Conservation (phyloP, 2,329 filamentous ascomycete species). For the Fusarium agapanthi region DNA sequence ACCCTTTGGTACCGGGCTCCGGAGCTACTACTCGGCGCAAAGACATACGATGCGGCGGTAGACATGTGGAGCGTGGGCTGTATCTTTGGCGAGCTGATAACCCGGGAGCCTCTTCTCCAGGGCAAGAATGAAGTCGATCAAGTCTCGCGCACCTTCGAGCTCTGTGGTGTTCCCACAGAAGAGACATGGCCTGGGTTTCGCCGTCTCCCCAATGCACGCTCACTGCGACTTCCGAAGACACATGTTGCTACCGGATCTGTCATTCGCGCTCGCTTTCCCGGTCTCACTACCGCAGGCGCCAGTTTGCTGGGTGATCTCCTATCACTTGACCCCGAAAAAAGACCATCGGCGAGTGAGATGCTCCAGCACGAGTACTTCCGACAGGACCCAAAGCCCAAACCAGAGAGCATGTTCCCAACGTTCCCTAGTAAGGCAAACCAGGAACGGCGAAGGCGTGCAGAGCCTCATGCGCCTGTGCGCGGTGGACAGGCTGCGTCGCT, state of each 20-base stretch:
- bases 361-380: conserved; percentile 84
- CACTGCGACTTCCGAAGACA: conserved; percentile 72
- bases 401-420: conserved; percentile 92
- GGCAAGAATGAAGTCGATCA: conserved; percentile 94
- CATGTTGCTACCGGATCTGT: conserved; percentile 57
- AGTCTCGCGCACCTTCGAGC: conserved; percentile 84
- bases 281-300: conserved; percentile 79
- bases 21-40: conserved; percentile 85
- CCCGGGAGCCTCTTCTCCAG: conserved; percentile 82
- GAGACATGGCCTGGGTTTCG: conserved; percentile 87
- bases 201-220: conserved; percentile 85
- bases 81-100: conserved; percentile 91
- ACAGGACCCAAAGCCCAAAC: conserved; percentile 90
- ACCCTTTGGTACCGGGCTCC: conserved; percentile 97
- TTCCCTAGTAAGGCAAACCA: conserved; percentile 95
- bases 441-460: conserved; percentile 77
- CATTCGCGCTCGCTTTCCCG: conserved; percentile 81
- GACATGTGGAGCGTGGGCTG: conserved; percentile 98
- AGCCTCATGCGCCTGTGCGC: conserved; percentile 83
- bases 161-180: conserved; percentile 87
- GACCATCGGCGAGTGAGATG: conserved; percentile 78
- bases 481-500: conserved; percentile 68
- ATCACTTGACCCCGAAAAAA: conserved; percentile 74
- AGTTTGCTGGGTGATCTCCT: conserved; percentile 75
- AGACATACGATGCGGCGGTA: conserved; percentile 77